These are phyloP conservation scores for Galerina sulciceps DNA, from an alignment of 768 basidiomycete genomes.

Conservation along the genomic window DNA sequence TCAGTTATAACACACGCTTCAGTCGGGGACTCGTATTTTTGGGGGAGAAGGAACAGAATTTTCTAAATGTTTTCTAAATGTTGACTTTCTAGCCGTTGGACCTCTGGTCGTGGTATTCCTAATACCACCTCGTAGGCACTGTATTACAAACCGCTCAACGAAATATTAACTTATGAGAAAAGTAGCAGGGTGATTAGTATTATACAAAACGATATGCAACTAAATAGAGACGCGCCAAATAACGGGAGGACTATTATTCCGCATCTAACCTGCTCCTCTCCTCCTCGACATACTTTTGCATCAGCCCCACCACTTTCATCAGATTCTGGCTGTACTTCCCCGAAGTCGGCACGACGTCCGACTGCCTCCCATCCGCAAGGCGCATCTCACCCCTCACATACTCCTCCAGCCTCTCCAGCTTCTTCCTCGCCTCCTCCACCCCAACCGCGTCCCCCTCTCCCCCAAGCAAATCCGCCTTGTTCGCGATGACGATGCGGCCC, in stretches of 20 bases:
- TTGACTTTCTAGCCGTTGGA: too few species aligned
- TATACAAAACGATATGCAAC: conserved; percentile 4
- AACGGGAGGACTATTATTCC: background rate
- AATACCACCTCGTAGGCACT: too few species aligned
- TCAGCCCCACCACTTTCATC: conserved; percentile 63
- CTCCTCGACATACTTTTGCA: conserved; percentile 68
- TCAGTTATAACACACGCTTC: too few species aligned
- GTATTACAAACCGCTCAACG: too few species aligned
- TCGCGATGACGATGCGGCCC: conserved; percentile 84
- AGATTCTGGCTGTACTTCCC: conserved; percentile 89
- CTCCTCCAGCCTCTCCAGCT: conserved; percentile 58
- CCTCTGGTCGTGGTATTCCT: too few species aligned
- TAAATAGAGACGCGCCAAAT: conserved; percentile 5
- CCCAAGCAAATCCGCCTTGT: conserved; percentile 91
- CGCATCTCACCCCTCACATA: conserved; percentile 56
- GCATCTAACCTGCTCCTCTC: conserved; percentile 25
- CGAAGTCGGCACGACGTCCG: conserved; percentile 82
- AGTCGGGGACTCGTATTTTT: too few species aligned
- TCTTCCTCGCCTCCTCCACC: conserved; percentile 57
- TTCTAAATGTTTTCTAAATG: too few species aligned
- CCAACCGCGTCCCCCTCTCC: conserved; percentile 48
- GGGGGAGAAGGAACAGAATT: too few species aligned
- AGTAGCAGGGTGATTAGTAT: conserved; percentile 3
- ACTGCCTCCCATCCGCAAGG: conserved; percentile 30
- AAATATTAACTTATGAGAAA: background rate